Conservation (phyloP, 306 rosid genomes). For the Trifolium repens region DNA sequence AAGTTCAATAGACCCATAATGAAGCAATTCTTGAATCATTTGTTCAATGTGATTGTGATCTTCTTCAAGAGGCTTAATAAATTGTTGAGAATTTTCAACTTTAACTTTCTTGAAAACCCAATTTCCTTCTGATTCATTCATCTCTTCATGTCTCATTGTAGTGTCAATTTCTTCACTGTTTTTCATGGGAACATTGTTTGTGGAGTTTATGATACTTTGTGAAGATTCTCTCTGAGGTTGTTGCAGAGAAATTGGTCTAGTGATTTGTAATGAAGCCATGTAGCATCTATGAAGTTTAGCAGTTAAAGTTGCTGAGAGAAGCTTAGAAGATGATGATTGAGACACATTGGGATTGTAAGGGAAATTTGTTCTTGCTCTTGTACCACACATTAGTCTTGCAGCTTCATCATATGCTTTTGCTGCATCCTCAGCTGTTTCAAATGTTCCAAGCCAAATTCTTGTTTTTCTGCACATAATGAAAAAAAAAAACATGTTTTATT, state of each 20-base stretch:
- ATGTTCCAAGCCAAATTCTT: slow-evolving; percentile 94
- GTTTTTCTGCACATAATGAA: slow-evolving; percentile 69
- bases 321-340: slow-evolving; percentile 78
- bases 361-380: slow-evolving; percentile 87
- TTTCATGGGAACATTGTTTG: slow-evolving; percentile 40
- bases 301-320: slow-evolving; percentile 85
- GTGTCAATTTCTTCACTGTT: slow-evolving; percentile 12
- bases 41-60: slow-evolving; percentile 85
- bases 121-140: slow-evolving; percentile 45
- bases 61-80: slow-evolving; percentile 71
- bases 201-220: slow-evolving; percentile 15
- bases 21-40: slow-evolving; percentile 86
- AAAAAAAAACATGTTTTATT: background rate
- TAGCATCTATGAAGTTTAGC: slow-evolving; percentile 88
- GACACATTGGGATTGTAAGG: slow-evolving; percentile 77
- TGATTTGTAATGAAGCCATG: slow-evolving; percentile 85
- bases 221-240: slow-evolving; percentile 46
- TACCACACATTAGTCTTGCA: slow-evolving; percentile 91
- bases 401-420: slow-evolving; percentile 95
- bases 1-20: slow-evolving; percentile 84
- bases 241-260: slow-evolving; percentile 49
- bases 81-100: slow-evolving; percentile 57
- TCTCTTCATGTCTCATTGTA: slow-evolving; percentile 31
- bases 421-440: slow-evolving; percentile 95
- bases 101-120: slow-evolving; percentile 64